phyloP scores from a whole-genome alignment of 352 stramenopile species.

The Globisporangium camurandrum region DNA sequence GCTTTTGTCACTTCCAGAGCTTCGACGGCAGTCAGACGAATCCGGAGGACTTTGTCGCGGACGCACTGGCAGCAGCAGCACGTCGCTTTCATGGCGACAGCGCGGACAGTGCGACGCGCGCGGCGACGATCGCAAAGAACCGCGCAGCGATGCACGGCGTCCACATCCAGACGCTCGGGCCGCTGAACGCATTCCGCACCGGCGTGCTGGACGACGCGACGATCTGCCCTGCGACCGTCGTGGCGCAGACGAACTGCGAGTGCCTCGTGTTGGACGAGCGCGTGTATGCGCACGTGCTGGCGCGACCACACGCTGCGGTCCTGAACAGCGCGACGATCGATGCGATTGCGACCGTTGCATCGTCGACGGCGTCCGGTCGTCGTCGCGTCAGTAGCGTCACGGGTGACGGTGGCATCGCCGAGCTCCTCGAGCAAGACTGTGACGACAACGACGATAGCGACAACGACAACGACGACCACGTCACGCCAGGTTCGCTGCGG shows the following conservation, averaged over 20 bases:
- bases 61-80: background rate
- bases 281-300: slow-evolving; percentile 28
- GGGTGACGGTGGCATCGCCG: background rate
- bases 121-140: slow-evolving; percentile 15
- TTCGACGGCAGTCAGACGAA: slow-evolving; percentile 26
- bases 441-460: background rate
- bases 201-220: slow-evolving; percentile 34
- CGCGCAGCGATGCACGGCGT: slow-evolving; percentile 38
- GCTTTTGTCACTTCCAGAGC: slow-evolving; percentile 37
- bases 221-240: slow-evolving; percentile 36
- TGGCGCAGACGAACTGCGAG: slow-evolving; percentile 50
- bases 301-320: too few species aligned
- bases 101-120: background rate
- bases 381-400: too few species aligned
- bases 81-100: too few species aligned
- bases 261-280: slow-evolving; percentile 41
- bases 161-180: slow-evolving; percentile 47
- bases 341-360: slow-evolving; percentile 5
- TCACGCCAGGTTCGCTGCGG: slow-evolving; percentile 1
- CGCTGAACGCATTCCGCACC: slow-evolving; percentile 44
- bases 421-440: background rate
- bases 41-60: slow-evolving; percentile 20
- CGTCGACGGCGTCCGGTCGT: background rate
- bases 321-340: slow-evolving; percentile 28
- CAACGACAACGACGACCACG: background rate